Conservation (phyloP, 1,284 basidiomycete species). For the Microbotryum scabiosae region DNA sequence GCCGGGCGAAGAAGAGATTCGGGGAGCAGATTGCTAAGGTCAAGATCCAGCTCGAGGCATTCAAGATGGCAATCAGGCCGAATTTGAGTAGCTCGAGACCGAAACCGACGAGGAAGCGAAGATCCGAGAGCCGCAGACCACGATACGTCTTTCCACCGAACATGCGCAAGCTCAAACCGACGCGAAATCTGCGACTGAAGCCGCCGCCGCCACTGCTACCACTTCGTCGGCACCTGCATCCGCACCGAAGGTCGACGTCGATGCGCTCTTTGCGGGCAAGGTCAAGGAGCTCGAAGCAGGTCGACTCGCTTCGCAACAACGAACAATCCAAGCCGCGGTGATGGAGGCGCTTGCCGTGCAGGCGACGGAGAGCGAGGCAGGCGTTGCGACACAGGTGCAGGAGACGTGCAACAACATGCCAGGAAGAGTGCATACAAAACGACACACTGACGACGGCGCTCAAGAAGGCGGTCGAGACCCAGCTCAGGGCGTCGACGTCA, state of each 20-base stretch:
- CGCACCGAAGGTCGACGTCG: conserved; percentile 12
- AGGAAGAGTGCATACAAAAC: not conserved
- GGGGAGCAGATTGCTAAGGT: conserved; percentile 10
- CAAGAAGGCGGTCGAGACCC: not conserved
- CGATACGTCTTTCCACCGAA: conserved; percentile 17
- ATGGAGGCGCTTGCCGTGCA: not conserved
- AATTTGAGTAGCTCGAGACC: conserved; percentile 22
- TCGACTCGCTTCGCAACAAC: conserved; percentile 5
- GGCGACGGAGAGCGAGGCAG: not conserved
- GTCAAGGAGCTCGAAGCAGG: conserved; percentile 18
- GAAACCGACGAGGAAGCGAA: conserved; percentile 17
- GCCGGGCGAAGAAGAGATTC: no score
- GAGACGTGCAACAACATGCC: not conserved
- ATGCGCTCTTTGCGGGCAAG: conserved; percentile 22
- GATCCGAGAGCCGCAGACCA: conserved; percentile 22
- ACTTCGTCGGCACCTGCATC: conserved; percentile 2
- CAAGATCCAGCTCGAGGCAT: conserved; percentile 16
- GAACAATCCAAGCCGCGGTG: conserved; percentile 20
- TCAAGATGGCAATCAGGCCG: conserved; percentile 18
- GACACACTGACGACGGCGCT: not conserved
- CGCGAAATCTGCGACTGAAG: conserved; percentile 1
- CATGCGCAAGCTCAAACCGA: conserved; percentile 17
- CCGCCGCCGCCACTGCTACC: not conserved
- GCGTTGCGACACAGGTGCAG: not conserved
- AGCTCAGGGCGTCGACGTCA: no score